Conservation (phyloP, 202 grass and related monocot species). For the Zoysia matrella region DNA sequence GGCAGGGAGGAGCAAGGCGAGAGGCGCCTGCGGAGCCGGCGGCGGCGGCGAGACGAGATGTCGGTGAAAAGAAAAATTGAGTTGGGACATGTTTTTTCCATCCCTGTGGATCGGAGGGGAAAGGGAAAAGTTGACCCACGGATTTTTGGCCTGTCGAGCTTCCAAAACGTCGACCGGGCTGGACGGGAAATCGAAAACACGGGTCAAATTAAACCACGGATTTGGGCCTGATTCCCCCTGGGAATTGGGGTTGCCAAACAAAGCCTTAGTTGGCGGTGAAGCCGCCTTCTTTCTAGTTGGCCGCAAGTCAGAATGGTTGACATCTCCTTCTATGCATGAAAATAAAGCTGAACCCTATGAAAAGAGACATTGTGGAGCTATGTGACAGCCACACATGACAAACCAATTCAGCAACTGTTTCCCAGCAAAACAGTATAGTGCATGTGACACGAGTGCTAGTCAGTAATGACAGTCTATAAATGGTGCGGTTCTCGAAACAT, state of each 20-base stretch:
- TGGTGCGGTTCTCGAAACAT: constrained; percentile 14
- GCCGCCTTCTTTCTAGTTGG: constrained; percentile 17
- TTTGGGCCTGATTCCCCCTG: too few species aligned
- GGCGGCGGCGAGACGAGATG: too few species aligned
- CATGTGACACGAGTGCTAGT: background rate
- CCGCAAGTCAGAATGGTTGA: constrained; percentile 15
- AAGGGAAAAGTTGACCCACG: too few species aligned
- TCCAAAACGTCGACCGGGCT: too few species aligned
- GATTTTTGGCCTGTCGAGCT: too few species aligned
- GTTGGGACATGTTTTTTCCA: too few species aligned
- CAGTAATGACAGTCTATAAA: background rate
- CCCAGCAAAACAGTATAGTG: constrained; percentile 9
- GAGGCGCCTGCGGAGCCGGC: too few species aligned
- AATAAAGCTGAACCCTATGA: constrained; percentile 40
- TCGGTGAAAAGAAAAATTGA: too few species aligned
- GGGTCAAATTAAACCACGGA: too few species aligned
- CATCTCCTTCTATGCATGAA: constrained; percentile 38
- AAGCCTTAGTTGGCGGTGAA: background rate
- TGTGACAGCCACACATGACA: constrained; percentile 30
- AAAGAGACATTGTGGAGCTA: constrained; percentile 48
- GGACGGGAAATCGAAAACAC: too few species aligned
- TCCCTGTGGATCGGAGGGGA: too few species aligned
- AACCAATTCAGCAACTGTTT: constrained; percentile 17
- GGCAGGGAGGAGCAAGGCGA: too few species aligned
- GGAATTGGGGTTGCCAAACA: background rate